phyloP scores from a whole-genome alignment of 2,329 filamentous ascomycete species.

The Microdochium bolleyi region DNA sequence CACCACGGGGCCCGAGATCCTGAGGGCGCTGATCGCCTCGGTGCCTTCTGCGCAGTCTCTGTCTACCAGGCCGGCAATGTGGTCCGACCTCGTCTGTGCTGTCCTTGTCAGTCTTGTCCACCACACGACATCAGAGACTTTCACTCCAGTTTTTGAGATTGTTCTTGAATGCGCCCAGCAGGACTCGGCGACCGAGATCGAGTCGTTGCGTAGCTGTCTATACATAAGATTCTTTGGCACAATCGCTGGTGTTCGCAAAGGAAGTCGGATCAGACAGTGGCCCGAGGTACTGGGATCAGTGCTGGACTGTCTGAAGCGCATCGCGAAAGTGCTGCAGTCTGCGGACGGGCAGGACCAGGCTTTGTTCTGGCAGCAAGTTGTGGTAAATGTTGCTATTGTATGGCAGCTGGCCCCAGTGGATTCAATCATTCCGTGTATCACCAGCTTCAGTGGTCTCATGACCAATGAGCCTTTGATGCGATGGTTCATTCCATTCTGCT shows the following conservation, averaged over 20 bases:
- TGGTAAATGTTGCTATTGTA: conserved; percentile 55
- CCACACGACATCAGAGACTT: conserved; percentile 67
- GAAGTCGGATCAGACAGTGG: conserved; percentile 69
- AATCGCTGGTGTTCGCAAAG: conserved; percentile 72
- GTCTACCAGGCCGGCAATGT: conserved; percentile 37
- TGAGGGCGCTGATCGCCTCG: conserved; percentile 40
- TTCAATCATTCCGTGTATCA: conserved; percentile 62
- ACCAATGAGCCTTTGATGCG: conserved; percentile 56
- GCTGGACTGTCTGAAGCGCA: conserved; percentile 39
- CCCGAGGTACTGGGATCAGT: conserved; percentile 49
- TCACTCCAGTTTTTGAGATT: conserved; percentile 57
- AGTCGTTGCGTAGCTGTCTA: conserved; percentile 35
- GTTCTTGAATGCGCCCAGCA: conserved; percentile 44
- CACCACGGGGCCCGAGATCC: conserved; percentile 47
- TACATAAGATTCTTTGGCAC: conserved; percentile 57
- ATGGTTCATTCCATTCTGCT: conserved; percentile 81
- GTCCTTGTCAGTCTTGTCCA: conserved; percentile 77
- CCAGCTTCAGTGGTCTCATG: conserved; percentile 56
- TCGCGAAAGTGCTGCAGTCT: conserved; percentile 31
- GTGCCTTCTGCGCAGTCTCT: conserved; percentile 42
- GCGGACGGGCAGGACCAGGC: conserved; percentile 23
- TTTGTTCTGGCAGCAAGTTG: conserved; percentile 46
- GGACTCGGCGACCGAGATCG: conserved; percentile 20
- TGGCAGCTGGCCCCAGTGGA: conserved; percentile 76
- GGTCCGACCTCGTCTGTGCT: conserved; percentile 64